These are phyloP conservation scores for Vickermania ingenoplastis DNA, from an alignment of 208 protist species.

Conservation along the genomic window DNA sequence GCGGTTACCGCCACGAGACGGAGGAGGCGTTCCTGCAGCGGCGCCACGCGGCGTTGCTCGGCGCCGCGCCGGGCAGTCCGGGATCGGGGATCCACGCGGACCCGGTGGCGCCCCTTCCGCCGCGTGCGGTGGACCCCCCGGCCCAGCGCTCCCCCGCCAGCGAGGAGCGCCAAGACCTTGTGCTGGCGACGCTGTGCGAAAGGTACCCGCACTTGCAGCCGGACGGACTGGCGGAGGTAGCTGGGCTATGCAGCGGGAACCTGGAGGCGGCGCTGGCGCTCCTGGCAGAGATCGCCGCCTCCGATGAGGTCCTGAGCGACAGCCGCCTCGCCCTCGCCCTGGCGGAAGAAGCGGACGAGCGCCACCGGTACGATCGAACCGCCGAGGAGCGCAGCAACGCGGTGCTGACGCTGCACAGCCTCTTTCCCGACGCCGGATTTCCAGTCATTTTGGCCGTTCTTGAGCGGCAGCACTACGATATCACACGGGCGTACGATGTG, in stretches of 20 bases:
- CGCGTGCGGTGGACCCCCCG: not conserved
- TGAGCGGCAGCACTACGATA: conserved; percentile 22
- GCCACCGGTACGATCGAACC: conserved; percentile 7
- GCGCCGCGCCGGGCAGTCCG: not conserved
- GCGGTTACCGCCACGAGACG: not conserved
- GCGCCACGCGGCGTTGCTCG: not conserved
- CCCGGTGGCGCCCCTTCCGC: not conserved
- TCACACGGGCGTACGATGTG: conserved; percentile 42
- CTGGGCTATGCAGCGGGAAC: not conserved
- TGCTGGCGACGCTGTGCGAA: not conserved
- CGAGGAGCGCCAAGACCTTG: not conserved
- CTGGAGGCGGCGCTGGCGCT: not conserved
- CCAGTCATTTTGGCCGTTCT: conserved; percentile 43
- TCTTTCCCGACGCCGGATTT: conserved; percentile 53
- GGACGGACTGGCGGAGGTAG: not conserved
- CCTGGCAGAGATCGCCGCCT: not conserved
- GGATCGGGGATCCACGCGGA: not conserved
- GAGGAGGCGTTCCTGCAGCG: not conserved
- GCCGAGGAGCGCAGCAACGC: conserved; percentile 21
- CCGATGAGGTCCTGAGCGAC: conserved; percentile 7
- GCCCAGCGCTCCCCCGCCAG: not conserved
- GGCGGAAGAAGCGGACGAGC: conserved; percentile 34
- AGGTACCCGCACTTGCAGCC: not conserved
- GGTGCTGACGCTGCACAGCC: conserved; percentile 51
- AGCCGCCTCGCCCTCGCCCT: conserved; percentile 28